Percentiles rank a stretch among this genome's conserved stretches.
Evolutionary conservation across 345 rosid species (phyloP).

Genomic region (Brassica rapa): DNA sequence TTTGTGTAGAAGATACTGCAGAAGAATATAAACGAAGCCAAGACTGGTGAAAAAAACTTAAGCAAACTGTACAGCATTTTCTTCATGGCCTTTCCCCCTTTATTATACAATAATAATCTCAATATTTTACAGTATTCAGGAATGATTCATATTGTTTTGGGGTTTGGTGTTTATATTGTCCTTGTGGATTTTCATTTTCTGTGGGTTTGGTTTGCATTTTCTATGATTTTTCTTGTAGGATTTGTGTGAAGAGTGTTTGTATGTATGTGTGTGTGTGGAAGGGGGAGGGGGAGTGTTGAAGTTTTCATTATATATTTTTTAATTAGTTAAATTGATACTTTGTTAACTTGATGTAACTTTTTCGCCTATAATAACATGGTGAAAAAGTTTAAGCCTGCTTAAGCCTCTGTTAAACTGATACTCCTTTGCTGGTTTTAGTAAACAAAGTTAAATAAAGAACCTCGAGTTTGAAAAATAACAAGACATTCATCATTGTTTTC

Average conservation of each 20-base stretch:
- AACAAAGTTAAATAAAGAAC: neutral
- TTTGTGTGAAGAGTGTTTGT: constrained; percentile 19
- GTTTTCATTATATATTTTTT: constrained; percentile 25
- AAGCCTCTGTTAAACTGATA: neutral
- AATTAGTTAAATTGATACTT: constrained; percentile 18
- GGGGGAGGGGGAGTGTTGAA: constrained; percentile 14
- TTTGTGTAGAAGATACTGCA: constrained; percentile 23
- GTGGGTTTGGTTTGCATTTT: constrained; percentile 8
- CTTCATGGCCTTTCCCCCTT: constrained; percentile 13
- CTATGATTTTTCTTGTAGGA: neutral
- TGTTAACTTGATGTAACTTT: constrained; percentile 26
- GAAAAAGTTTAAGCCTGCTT: neutral
- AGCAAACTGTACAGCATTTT: constrained; percentile 36
- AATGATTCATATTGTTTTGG: neutral
- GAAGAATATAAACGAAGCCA: constrained; percentile 10
- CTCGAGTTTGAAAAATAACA: neutral
- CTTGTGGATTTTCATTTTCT: constrained; percentile 18
- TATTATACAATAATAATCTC: neutral
- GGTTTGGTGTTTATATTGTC: constrained; percentile 31
- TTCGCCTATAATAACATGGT: neutral
- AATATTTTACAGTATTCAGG: neutral
- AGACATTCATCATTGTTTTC: neutral
- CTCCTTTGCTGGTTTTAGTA: neutral
- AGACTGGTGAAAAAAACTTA: constrained; percentile 16
- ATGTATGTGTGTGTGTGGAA: neutral